Base-by-base conservation (phyloP, 108 stramenopile genomes). In the Bacterosira constricta region DNA sequence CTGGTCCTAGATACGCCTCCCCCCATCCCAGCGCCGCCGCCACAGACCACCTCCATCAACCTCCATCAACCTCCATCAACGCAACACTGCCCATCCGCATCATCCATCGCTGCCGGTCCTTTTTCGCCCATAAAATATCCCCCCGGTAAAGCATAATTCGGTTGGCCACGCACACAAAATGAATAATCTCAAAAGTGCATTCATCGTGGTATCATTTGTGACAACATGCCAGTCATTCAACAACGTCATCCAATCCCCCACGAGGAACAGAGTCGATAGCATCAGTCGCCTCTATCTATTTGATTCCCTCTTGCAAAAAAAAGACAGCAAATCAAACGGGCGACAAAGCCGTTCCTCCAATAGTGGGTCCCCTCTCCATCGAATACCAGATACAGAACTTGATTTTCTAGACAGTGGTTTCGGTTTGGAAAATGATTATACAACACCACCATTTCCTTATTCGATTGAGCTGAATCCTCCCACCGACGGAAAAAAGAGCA, bases 371-470 rank as follows among this genome's bases (percentile, higher is more conserved):
- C 18, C 6, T 2, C n/a, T 18, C 55, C 55, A 63, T 49, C 44
- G 73, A 20, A 53, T 73, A 39, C 76, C 76, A 12, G 76, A 67
- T n/a, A 23, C 55, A 30, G 62, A 69, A 32, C 25, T 77, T 11
- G 6, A 61, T 25, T 60, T 21, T n/a, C 25, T 77, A 0, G 45
- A 49, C 21, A 20, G 59, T 4, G 76, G 76, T 2, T 77, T 69
- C 36, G 76, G 68, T 1, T 20, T 63, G 9, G 60, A 39, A 25
- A 46, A 3, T 20, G 37, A 21, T 18, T 30, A n/a, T 21, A 27
- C 25, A n/a, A 29, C 37, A 6, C 65, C 66, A 10, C 76, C 47
- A 20, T 57, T 64, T 45, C 76, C 76, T 13, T 77, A 69, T 45
- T 17, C 46, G 18, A 62, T 77, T 42, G 62, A 77, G 31, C 46